Evolutionary conservation across 2,329 filamentous ascomycete genomes (phyloP), one percentile per base, ranked within the genome.

Genomic region (Westerdykella aurantiaca): DNA sequence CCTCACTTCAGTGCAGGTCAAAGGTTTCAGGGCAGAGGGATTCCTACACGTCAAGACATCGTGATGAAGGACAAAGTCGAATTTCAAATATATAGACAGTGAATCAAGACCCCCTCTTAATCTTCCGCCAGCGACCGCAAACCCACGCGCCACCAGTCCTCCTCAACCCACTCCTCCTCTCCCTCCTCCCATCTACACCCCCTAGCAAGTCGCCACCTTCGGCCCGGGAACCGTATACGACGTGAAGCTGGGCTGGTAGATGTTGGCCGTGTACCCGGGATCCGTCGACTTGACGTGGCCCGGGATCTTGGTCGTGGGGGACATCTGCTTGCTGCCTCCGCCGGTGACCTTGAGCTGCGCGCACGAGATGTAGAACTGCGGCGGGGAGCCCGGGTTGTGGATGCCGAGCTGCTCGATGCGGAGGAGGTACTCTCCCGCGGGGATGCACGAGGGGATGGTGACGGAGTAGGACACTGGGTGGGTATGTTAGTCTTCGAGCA

Each of bases 321-420:
- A 49, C 4, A 55, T 48, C 5, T 39, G 58, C 23, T 53, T 56
- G 6, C 45, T 51, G 22, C 63, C 64, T 6, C 63, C 55, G 4
- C 70, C 69, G n/a, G 65, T 67, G 41, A 75, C 64, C 58, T 72
- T 69, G 48, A 76, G 41, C 57, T 76, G 73, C 1, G 69, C 70
- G 56, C 73, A 75, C 5, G 66, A 63, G 44, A 64, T 60, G 50
- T 65, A 68, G 50, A 61, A 63, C 22, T 63, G 53, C n/a, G 58
- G 57, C 17, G 51, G 43, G 2, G 41, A 40, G 16, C 58, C 55
- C 5, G 68, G 70, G 50, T 70, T 69, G 57, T 74, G 72, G 22
- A 75, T 66, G 10, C 60, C 72, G 41, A 76, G 71, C 47, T 75
- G 72, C 58, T 76, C 73, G 41, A 72, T 68, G 18, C 73, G 67